Conservation (phyloP, 2,329 filamentous ascomycete species). For the Microdochium nivale region DNA sequence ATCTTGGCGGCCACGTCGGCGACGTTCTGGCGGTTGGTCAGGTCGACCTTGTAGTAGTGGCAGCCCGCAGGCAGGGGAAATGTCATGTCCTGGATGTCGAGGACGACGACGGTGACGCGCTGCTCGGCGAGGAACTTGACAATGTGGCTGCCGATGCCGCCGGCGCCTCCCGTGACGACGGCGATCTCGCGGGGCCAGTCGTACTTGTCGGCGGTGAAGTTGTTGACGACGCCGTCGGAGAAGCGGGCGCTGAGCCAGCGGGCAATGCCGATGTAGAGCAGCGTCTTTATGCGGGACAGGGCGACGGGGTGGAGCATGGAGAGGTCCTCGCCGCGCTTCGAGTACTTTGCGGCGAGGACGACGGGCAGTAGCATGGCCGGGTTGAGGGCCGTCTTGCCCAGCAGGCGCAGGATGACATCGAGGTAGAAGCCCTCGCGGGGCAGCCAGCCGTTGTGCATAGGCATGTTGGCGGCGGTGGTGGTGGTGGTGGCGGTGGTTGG, state of each 20-base stretch:
- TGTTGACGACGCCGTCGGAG: conserved; percentile 38
- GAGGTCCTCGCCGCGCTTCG: conserved; percentile 49
- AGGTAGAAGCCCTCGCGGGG: conserved; percentile 50
- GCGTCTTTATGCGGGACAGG: conserved; percentile 41
- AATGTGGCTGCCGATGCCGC: conserved; percentile 62
- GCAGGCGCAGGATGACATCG: conserved; percentile 48
- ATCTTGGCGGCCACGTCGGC: conserved; percentile 41
- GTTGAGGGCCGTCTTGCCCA: conserved; percentile 55
- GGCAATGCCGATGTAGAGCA: conserved; percentile 43
- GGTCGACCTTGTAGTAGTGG: conserved; percentile 58
- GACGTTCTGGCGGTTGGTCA: conserved; percentile 49
- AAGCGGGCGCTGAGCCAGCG: conserved; percentile 40
- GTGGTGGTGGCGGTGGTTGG: not conserved
- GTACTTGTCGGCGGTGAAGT: conserved; percentile 44
- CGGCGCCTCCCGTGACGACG: conserved; percentile 65
- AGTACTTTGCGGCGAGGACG: conserved; percentile 54
- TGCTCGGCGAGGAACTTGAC: conserved; percentile 56
- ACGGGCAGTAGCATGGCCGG: conserved; percentile 56
- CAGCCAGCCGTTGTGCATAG: conserved; percentile 41
- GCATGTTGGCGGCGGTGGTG: conserved; percentile 20
- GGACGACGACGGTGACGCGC: conserved; percentile 59
- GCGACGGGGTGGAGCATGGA: conserved; percentile 40
- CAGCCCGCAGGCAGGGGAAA: conserved; percentile 44
- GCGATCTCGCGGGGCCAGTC: conserved; percentile 64
- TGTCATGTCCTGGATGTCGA: conserved; percentile 59